Percentiles rank a stretch among this genome's conserved stretches.
Evolutionary conservation across 148 eudicot species (phyloP).

Genomic region (Cornus kousa): DNA sequence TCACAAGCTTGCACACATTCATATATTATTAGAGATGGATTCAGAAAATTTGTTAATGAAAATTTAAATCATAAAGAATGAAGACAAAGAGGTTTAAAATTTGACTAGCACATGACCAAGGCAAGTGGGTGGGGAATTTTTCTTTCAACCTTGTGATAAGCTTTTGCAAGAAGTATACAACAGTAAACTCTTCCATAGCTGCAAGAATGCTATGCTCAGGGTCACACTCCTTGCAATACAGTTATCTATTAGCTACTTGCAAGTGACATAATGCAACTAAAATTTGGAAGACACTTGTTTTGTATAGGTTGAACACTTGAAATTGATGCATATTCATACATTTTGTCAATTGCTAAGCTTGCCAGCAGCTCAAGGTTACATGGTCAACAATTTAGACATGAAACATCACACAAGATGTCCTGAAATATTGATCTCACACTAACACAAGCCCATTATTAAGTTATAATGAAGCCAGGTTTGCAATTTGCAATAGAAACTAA

Average conservation of each 20-base stretch:
- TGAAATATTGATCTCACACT: background rate
- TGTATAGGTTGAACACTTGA: background rate
- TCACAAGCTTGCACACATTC: no score
- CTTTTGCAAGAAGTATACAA: no score
- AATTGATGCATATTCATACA: background rate
- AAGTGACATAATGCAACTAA: background rate
- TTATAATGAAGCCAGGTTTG: background rate
- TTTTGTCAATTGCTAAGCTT: no score
- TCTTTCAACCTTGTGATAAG: no score
- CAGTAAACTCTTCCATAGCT: background rate
- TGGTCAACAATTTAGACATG: no score
- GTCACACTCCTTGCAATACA: background rate
- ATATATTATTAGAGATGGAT: no score
- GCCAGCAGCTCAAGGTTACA: no score
- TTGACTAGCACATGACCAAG: no score
- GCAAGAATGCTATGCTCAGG: background rate
- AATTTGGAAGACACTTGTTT: background rate
- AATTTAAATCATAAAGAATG: no score
- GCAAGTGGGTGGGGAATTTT: no score
- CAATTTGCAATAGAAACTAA: background rate
- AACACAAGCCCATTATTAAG: background rate
- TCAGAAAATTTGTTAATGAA: no score
- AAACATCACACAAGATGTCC: background rate
- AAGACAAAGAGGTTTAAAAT: no score
- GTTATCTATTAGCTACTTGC: background rate